Evolutionary conservation across 106 monocot species (phyloP), one percentile per base, ranked within the genome.

Genomic region (Acorus gramineus): DNA sequence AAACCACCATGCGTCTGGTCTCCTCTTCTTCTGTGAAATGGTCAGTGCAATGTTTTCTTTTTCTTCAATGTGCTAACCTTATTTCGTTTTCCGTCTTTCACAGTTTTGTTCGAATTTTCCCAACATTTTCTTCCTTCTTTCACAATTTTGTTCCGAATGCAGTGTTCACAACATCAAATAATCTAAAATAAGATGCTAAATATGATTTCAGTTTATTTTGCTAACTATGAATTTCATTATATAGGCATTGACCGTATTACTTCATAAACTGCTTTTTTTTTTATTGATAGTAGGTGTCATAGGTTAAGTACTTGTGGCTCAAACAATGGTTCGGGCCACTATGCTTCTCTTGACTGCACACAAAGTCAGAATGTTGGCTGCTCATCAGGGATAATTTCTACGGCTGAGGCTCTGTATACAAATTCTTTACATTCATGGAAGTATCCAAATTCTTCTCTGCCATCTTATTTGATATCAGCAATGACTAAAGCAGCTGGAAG

Each of bases 21-120:
- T 90, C 87, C 61, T 87, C 90, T 11, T 81, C 90, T 42, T 82
- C 90, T 14, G 82, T 95, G 44, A 86, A 82, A 71, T 85, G 95
- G 95, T 95, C 42, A 76, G 77, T 76, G 9, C 64, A 65, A 47
- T 49, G 42, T 49, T 48, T 64, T 11, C 11, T 48, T 64, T 11
- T 14, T 63, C 3, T 59, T 50, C 4, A 69, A 51, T 70, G 14
- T 14, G 46, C 47, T 46, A 8, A 50, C n/a, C 14, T 10, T 45
- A 44, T 46, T 42, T 66, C 66, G 5, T 46, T 54, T 3, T 43
- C 42, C 4, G 60, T 60, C 61, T 6, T 14, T 8, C 47, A 62
- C 5, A 50, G 6, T 46, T 10, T 45, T 55, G 11, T 42, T 66
- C 66, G 28, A 28, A 28, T n/a, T n/a, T n/a, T n/a, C 0, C 28